Percentiles rank a stretch among this genome's conserved stretches.
Evolutionary conservation across 2,329 filamentous ascomycete species (phyloP).

Genomic region (Coniochaeta hoffmannii): DNA sequence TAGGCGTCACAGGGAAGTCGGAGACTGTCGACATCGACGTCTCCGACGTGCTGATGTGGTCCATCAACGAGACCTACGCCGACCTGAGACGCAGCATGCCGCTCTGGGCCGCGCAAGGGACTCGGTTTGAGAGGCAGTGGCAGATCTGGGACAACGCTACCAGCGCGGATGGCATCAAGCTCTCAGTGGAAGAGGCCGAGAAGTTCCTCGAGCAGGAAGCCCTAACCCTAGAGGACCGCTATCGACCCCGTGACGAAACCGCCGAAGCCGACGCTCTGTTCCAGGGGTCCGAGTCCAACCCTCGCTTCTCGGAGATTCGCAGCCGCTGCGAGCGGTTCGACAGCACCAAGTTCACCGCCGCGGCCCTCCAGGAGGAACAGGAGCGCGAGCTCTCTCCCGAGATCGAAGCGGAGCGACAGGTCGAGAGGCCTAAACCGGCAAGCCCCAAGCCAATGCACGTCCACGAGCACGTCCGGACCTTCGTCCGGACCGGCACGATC

Average conservation of each 20-base stretch:
- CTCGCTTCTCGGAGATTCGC: slow-evolving; percentile 19
- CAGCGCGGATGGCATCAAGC: neutral
- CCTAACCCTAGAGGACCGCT: slow-evolving; percentile 42
- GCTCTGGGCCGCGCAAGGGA: slow-evolving; percentile 55
- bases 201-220: slow-evolving; percentile 50
- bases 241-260: slow-evolving; percentile 27
- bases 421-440: slow-evolving; percentile 37
- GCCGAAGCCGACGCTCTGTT: slow-evolving; percentile 2
- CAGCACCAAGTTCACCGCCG: slow-evolving; percentile 20
- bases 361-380: slow-evolving; percentile 54
- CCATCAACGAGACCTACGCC: slow-evolving; percentile 47
- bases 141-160: slow-evolving; percentile 22
- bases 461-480: slow-evolving; percentile 31
- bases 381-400: slow-evolving; percentile 62
- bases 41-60: slow-evolving; percentile 51
- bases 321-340: slow-evolving; percentile 29
- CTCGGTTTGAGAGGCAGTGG: slow-evolving; percentile 36
- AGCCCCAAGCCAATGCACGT: slow-evolving; percentile 32
- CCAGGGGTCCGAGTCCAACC: neutral
- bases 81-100: slow-evolving; percentile 42
- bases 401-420: slow-evolving; percentile 49
- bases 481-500: slow-evolving; percentile 30
- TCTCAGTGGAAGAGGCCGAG: slow-evolving; percentile 23
- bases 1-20: slow-evolving; percentile 12
- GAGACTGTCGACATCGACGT: slow-evolving; percentile 30